Conservation (phyloP, 2,329 filamentous ascomycete species). For the Coniochaeta sp. region DNA sequence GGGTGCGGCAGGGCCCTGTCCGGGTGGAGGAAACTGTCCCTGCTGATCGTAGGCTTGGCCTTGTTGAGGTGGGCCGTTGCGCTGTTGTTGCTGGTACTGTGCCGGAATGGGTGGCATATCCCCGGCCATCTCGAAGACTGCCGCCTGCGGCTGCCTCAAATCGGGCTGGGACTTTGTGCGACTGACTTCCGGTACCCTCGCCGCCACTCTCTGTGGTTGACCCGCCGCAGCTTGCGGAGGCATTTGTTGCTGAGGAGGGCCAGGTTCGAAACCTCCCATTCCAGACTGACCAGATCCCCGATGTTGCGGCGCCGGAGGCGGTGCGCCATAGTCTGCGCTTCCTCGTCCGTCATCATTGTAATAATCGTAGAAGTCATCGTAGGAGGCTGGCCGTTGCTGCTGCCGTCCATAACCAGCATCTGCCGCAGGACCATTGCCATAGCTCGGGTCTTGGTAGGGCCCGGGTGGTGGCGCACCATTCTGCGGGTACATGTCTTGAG, state of each 20-base stretch:
- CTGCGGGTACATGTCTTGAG: slow-evolving; percentile 45
- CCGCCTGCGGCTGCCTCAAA: slow-evolving; percentile 55
- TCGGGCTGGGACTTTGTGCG: slow-evolving; percentile 63
- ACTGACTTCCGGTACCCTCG: slow-evolving; percentile 45
- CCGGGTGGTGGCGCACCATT: slow-evolving; percentile 32
- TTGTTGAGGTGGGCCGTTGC: slow-evolving; percentile 15
- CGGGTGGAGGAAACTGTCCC: not conserved
- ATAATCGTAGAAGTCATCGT: slow-evolving; percentile 50
- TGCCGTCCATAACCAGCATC: slow-evolving; percentile 29
- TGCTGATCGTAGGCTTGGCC: slow-evolving; percentile 4
- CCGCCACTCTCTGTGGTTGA: slow-evolving; percentile 36
- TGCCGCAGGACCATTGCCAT: slow-evolving; percentile 20
- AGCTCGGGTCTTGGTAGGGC: slow-evolving; percentile 22
- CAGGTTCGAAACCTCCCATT: slow-evolving; percentile 37
- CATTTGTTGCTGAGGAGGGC: slow-evolving; percentile 22
- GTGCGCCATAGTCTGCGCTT: slow-evolving; percentile 22
- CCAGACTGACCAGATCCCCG: slow-evolving; percentile 17
- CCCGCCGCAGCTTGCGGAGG: not conserved
- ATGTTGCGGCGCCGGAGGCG: slow-evolving; percentile 17
- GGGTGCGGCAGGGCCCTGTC: not conserved
- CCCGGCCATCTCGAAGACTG: slow-evolving; percentile 66
- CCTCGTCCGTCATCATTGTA: slow-evolving; percentile 27
- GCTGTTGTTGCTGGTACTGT: slow-evolving; percentile 20
- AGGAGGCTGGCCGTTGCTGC: slow-evolving; percentile 25
- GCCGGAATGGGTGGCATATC: slow-evolving; percentile 48